phyloP scores from a whole-genome alignment of 768 basidiomycete genomes.

The Mycena haematopus region DNA sequence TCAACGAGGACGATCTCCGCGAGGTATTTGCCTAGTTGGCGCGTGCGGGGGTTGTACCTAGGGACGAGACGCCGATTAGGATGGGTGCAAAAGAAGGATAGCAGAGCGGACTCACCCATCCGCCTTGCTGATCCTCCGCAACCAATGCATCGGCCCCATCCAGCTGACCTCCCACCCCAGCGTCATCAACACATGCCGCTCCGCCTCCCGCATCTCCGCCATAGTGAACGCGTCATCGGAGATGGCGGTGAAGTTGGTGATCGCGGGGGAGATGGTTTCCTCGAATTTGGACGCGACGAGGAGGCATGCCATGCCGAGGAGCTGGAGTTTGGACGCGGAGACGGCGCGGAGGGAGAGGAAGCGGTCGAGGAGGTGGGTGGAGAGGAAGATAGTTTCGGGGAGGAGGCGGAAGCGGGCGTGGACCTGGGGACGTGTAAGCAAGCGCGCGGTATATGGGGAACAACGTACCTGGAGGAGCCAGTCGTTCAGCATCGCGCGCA shows the following conservation, averaged over 20 bases:
- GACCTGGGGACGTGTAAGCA: slow-evolving; percentile 49
- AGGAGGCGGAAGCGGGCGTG: slow-evolving; percentile 86
- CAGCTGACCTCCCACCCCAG: neutral
- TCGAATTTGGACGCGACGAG: slow-evolving; percentile 93
- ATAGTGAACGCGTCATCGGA: slow-evolving; percentile 79
- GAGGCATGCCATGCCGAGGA: slow-evolving; percentile 88
- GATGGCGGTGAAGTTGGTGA: slow-evolving; percentile 79
- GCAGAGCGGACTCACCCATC: neutral
- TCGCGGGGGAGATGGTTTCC: slow-evolving; percentile 88
- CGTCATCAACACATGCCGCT: slow-evolving; percentile 66
- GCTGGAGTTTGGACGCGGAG: slow-evolving; percentile 84
- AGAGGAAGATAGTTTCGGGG: slow-evolving; percentile 91
- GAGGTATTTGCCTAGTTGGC: slow-evolving; percentile 91
- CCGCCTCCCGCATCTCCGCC: slow-evolving; percentile 86
- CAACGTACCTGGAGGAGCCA: slow-evolving; percentile 87
- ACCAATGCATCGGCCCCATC: no score
- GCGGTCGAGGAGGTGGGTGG: slow-evolving; percentile 84
- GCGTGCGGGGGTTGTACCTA: slow-evolving; percentile 82
- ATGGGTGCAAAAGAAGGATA: no score
- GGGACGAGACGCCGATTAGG: neutral
- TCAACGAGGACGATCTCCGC: slow-evolving; percentile 88
- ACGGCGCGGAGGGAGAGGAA: slow-evolving; percentile 76
- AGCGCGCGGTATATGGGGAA: neutral
- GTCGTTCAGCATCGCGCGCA: slow-evolving; percentile 89
- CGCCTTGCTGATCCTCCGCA: no score